Evolutionary conservation across 106 monocot genomes (phyloP).

Genomic region (Apostasia shenzhenica): DNA sequence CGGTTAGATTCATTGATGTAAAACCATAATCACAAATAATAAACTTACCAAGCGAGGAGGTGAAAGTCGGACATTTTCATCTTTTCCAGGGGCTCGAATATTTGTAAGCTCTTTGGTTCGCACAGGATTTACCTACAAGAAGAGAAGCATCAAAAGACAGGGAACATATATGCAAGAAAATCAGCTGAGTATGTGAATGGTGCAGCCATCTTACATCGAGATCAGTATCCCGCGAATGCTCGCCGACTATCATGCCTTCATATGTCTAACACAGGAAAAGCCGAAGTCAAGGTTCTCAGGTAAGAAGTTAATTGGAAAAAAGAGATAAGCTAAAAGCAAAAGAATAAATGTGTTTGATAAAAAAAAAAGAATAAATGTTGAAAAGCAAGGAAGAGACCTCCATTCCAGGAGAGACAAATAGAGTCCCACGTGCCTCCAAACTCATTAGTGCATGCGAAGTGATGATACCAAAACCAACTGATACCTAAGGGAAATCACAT

Average conservation of each 20-base stretch:
- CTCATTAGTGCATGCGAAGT: conserved; percentile 91
- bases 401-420: conserved; percentile 94
- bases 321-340: too few relatives aligned
- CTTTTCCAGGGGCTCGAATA: conserved; percentile 85
- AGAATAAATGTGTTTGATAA: too few relatives aligned
- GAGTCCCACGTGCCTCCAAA: conserved; percentile 90
- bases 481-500: conserved; percentile 33
- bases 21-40: background rate
- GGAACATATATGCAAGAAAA: background rate
- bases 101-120: conserved; percentile 90
- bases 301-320: too few relatives aligned
- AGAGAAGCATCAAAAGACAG: background rate
- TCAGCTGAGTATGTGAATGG: background rate
- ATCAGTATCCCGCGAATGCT: conserved; percentile 89
- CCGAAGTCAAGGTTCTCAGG: too few relatives aligned
- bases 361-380: background rate
- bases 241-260: conserved; percentile 98
- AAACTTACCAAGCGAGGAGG: conserved; percentile 87
- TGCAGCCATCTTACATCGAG: conserved; percentile 67
- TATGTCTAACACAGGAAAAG: conserved; percentile 42
- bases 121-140: conserved; percentile 82
- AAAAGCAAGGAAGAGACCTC: conserved; percentile 39
- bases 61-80: conserved; percentile 89
- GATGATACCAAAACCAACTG: conserved; percentile 72
- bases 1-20: background rate